These are phyloP conservation scores for Candida dajiaensis DNA, from an alignment of 805 yeast genomes.

Conservation along the genomic window DNA sequence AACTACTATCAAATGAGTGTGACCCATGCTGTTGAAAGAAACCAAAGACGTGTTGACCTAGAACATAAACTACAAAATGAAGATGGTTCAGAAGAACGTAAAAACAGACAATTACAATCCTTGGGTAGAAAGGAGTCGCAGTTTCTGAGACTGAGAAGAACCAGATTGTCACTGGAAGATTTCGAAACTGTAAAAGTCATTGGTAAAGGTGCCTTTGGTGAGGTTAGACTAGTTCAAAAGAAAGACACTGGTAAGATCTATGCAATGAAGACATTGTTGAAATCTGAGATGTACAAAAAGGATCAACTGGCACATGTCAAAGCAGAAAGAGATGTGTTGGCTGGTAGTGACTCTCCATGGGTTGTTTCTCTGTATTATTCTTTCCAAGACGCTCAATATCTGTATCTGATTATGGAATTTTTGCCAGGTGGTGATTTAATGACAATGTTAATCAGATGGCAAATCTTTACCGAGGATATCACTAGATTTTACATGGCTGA, in stretches of 20 bases:
- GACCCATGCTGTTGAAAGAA: conserved; percentile 88
- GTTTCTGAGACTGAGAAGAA: conserved; percentile 77
- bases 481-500: conserved; percentile 94
- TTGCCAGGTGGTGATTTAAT: conserved; percentile 99
- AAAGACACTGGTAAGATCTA: conserved; percentile 92
- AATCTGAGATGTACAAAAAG: conserved; percentile 75
- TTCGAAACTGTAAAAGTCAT: conserved; percentile 96
- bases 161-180: conserved; percentile 88
- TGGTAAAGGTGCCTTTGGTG: conserved; percentile 99
- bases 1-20: conserved; percentile 92
- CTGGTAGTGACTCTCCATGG: conserved; percentile 96
- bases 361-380: conserved; percentile 89
- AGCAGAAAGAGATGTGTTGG: conserved; percentile 93
- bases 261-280: conserved; percentile 87
- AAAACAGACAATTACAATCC: conserved; percentile 68
- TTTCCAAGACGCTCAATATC: conserved; percentile 86
- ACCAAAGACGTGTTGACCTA: conserved; percentile 82
- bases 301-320: conserved; percentile 95
- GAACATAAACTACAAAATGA: conserved; percentile 74
- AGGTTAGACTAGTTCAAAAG: conserved; percentile 90
- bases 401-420: conserved; percentile 96
- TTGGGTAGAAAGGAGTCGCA: conserved; percentile 89
- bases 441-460: conserved; percentile 88
- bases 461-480: conserved; percentile 88
- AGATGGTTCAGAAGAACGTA: conserved; percentile 61